Base-by-base conservation (phyloP, 345 rosid species). In the Syzygium oleosum region DNA sequence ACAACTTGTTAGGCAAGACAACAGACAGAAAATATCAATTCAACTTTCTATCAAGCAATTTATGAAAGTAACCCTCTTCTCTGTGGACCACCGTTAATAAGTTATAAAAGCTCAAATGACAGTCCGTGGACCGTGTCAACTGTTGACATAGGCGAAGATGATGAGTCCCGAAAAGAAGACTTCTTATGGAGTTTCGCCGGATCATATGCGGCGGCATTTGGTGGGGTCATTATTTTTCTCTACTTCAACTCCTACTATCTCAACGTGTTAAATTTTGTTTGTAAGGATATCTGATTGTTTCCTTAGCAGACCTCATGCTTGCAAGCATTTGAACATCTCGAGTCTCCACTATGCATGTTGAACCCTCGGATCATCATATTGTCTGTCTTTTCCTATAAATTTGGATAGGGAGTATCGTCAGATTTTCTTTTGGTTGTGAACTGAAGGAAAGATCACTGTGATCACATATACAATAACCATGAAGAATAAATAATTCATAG, bases 271-370 rank as follows among this genome's bases (percentile, higher is more conserved):
- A 7, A 19, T 83, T 49, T 83, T 29, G 19, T 84, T 21, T 43
- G 43, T 13, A 84, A 52, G 0, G 0, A 49, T 11, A 84, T 84
- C 85, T 12, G 6, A 15, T 84, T 17, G 31, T 55, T 7, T 34
- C 25, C 31, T 25, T 23, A 1, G 22, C 29, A 55, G 0, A 88
- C 7, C 54, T 52, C 31, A 4, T 59, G 1, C 65, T 59, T 27
- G 16, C 9, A 59, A 59, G 31, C 31, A 59, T 59, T 59, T 13
- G 52, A 1, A 98, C 90, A 53, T 98, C 99, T 1, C 15, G 89
- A 78, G 89, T 97, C 98, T 38, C 94, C 95, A 2, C 90, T 89
- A 4, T 93, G 85, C 4, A 95, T 92, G 51, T 92, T 87, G 79
- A 93, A 68, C 41, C 97, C 89, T 79, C 88, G 91, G 4, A 27